These are phyloP conservation scores for Salix arbutifolia DNA, from an alignment of 345 rosid genomes.

Conservation along the genomic window DNA sequence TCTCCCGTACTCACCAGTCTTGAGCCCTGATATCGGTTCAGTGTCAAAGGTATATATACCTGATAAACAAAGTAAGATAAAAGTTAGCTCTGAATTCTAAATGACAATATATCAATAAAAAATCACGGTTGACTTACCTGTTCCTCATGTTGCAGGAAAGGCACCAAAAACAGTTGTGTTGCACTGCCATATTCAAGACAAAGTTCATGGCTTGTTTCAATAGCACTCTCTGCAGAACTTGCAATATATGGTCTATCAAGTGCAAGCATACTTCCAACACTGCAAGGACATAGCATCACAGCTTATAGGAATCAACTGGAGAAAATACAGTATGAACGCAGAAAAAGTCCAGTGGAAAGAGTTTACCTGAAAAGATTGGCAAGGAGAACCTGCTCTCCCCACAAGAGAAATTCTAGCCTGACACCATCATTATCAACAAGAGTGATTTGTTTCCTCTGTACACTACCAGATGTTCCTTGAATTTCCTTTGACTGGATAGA, in stretches of 20 bases:
- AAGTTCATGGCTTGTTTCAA: constrained; percentile 49
- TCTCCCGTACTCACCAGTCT: constrained; percentile 47
- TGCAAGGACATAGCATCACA: constrained; percentile 32
- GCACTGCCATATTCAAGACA: constrained; percentile 96
- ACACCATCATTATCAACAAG: constrained; percentile 70
- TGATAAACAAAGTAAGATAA: constrained; percentile 27
- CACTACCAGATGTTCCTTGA: constrained; percentile 44
- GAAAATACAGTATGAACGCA: constrained; percentile 8
- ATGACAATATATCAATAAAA: neutral
- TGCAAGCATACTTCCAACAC: constrained; percentile 84
- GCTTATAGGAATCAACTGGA: constrained; percentile 9
- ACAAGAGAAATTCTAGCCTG: constrained; percentile 62
- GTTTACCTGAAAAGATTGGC: constrained; percentile 84
- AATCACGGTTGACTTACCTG: constrained; percentile 40
- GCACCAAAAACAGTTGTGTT: constrained; percentile 79
- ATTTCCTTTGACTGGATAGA: constrained; percentile 68
- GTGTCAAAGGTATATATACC: constrained; percentile 67
- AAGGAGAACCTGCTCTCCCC: constrained; percentile 84
- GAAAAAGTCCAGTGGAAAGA: constrained; percentile 14
- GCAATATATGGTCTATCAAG: constrained; percentile 82
- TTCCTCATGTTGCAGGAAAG: constrained; percentile 73
- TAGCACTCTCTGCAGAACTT: constrained; percentile 47
- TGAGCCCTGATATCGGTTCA: constrained; percentile 63
- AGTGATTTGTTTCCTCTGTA: constrained; percentile 56
- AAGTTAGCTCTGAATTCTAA: constrained; percentile 15